Evolutionary conservation across 1,139 yeast genomes (phyloP), one percentile per base, ranked within the genome.

Genomic region (Candida sp.): DNA sequence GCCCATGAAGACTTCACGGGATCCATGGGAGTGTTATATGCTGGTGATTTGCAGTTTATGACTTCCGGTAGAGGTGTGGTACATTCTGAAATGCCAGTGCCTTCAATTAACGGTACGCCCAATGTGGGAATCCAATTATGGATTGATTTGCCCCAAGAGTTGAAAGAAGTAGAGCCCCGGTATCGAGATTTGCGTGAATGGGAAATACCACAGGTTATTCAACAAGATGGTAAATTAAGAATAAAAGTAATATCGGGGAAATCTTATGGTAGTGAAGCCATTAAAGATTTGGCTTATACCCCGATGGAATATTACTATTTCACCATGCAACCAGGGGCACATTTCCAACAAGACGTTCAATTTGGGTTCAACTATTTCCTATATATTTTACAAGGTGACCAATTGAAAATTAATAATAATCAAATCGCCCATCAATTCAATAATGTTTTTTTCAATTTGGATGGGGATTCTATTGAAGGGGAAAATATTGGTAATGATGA

Each of bases 1-100:
- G 93, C 95, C 23, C 97, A 90, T 62, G 96, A 88, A 62, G 97
- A 90, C 63, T 88, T 89, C 68, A 87, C 96, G 3, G 97, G 97
- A 1, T 72, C 84, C 32, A 76, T 79, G 45, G 97, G 97, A 43
- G 74, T 88, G 21, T 69, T 90, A 44, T 78, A 81, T 47, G 83
- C 90, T 21, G 97, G 97, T 42, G 97, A 90, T 60, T 70, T 90
- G 53, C 97, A 90, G 66, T 89, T 90, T 60, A 90, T 90, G 96
- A 90, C 97, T 45, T 97, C 97, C 5, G 97, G 97, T 45, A 79
- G 76, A 52, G 97, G 96, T 43, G 81, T 89, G 38, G 89, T 87
- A 33, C 96, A 89, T 57, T 79, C 90, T 5, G 95, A 87, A 57
- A 86, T 87, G 81, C 96, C 96, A n/a, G 79, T 86, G 30, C 72